phyloP scores from a whole-genome alignment of 1,284 basidiomycete genomes.

The Wallemia mellicola region DNA sequence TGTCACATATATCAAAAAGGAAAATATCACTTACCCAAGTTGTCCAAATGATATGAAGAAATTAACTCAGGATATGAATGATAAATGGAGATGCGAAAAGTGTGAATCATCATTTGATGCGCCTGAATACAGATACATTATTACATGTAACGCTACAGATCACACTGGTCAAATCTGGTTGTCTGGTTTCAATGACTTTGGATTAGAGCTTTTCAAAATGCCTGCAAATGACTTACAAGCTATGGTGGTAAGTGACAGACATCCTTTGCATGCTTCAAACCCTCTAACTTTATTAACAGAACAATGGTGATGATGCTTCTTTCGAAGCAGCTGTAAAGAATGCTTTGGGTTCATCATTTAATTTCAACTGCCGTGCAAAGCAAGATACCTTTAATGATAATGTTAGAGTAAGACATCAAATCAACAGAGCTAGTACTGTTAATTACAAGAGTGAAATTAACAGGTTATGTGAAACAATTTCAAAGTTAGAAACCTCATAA shows the following conservation, averaged over 20 bases:
- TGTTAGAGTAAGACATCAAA: conserved; percentile 9
- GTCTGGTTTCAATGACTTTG: conserved; percentile 83
- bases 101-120: conserved; percentile 42
- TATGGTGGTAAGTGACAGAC: conserved; percentile 25
- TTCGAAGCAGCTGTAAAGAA: conserved; percentile 33
- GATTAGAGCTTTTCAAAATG: conserved; percentile 42
- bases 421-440: conserved; percentile 4
- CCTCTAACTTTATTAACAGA: conserved; percentile 2
- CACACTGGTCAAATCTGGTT: conserved; percentile 71
- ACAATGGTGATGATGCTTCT: conserved; percentile 34
- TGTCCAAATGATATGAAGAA: conserved; percentile 74
- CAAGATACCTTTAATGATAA: conserved; percentile 46
- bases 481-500: neutral
- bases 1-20: conserved; percentile 61
- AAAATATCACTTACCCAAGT: conserved; percentile 67
- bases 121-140: conserved; percentile 72
- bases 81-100: conserved; percentile 69
- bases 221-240: conserved; percentile 47
- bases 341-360: conserved; percentile 38
- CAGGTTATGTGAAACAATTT: neutral
- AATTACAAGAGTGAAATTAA: conserved; percentile 3
- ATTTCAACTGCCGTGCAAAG: conserved; percentile 65
- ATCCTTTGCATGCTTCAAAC: neutral
- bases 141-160: conserved; percentile 66
- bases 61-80: conserved; percentile 33